Percentiles rank a stretch among this genome's conserved stretches.
phyloP scores from a whole-genome alignment of 306 rosid species.

The Pachyrhizus erosus region DNA sequence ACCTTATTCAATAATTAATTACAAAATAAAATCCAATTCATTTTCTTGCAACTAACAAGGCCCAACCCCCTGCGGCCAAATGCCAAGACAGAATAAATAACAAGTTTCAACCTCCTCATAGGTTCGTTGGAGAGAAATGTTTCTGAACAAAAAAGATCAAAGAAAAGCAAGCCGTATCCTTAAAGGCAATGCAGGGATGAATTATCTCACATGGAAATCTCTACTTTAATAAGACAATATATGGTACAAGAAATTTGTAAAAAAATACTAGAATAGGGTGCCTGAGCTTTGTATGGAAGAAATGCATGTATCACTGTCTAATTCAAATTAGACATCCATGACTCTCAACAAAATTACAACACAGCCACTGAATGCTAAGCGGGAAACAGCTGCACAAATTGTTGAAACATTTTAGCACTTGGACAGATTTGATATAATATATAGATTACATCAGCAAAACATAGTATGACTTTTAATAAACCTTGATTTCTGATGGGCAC shows the following conservation, averaged over 20 bases:
- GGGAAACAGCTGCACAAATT: too few species aligned
- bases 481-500: conserved; percentile 87
- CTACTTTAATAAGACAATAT: not conserved
- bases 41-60: conserved; percentile 4
- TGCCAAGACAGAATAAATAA: not conserved
- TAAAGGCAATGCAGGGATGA: not conserved
- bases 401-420: too few species aligned
- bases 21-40: not conserved
- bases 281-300: too few species aligned
- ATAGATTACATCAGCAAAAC: not conserved
- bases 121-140: conserved; percentile 17
- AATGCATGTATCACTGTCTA: too few species aligned
- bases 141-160: conserved; percentile 5
- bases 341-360: too few species aligned
- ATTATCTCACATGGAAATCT: not conserved
- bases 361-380: too few species aligned
- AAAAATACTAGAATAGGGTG: not conserved
- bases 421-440: too few species aligned
- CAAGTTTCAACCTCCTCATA: conserved; percentile 8
- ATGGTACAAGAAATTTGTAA: not conserved
- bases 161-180: conserved; percentile 14
- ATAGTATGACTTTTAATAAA: conserved; percentile 22
- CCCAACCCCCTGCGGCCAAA: not conserved
- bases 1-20: not conserved
- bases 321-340: too few species aligned